Conservation (phyloP, 345 rosid genomes). For the Salix purpurea region DNA sequence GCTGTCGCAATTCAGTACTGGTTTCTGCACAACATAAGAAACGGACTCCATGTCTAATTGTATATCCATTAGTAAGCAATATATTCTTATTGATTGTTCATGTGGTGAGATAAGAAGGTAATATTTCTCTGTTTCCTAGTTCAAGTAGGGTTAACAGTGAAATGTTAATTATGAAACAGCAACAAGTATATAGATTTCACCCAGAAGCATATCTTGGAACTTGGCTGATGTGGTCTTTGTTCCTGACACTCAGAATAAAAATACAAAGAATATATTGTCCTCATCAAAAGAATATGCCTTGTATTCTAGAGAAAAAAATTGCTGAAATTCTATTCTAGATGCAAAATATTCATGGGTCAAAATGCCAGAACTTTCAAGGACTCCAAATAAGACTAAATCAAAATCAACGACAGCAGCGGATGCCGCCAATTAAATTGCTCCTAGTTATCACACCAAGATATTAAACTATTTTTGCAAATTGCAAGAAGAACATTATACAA, state of each 20-base stretch:
- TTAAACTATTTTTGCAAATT: background rate
- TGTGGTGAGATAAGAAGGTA: background rate
- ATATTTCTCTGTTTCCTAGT: background rate
- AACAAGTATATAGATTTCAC: background rate
- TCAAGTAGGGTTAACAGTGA: background rate
- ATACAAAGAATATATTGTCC: background rate
- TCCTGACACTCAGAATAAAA: background rate
- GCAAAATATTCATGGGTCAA: background rate
- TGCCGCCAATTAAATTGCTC: background rate
- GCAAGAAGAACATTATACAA: background rate
- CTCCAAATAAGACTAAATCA: constrained; percentile 12
- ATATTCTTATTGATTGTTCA: background rate
- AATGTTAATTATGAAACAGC: background rate
- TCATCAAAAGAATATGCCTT: background rate
- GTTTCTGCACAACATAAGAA: background rate
- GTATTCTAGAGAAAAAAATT: background rate
- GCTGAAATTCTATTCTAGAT: background rate
- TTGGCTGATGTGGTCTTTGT: background rate
- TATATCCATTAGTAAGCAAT: background rate
- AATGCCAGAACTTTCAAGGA: background rate
- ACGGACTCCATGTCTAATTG: background rate
- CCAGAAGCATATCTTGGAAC: background rate
- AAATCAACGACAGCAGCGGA: constrained; percentile 12
- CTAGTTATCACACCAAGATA: background rate
- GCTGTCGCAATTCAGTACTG: background rate